Conservation (phyloP, 805 yeast genomes). For the Suhomyces faveliae region DNA sequence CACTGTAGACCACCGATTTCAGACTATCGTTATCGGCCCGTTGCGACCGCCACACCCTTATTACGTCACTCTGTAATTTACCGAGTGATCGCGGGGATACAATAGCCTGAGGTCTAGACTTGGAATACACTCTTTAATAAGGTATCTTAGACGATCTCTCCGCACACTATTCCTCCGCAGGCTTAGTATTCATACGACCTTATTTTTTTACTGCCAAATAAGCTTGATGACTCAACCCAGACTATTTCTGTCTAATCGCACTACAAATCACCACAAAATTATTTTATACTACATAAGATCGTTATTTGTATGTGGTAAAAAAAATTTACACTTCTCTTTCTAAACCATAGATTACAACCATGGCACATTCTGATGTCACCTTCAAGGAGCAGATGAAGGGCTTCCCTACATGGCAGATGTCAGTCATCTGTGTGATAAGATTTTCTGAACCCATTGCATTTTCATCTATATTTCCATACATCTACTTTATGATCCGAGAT, state of each 20-base stretch:
- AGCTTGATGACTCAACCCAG: not conserved
- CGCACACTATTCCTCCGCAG: too few species aligned
- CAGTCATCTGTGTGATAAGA: conserved; percentile 42
- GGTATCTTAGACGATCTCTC: too few species aligned
- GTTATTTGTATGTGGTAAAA: not conserved
- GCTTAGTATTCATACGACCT: not conserved
- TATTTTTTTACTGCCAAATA: not conserved
- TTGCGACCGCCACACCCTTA: not conserved
- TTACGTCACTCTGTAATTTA: conserved; percentile 1
- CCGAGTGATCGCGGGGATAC: not conserved
- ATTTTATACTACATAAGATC: not conserved
- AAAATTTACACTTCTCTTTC: not conserved
- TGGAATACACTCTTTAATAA: too few species aligned
- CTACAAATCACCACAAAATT: not conserved
- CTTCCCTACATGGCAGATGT: conserved; percentile 54
- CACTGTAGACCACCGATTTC: not conserved
- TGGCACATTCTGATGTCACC: conserved; percentile 2
- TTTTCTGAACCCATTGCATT: conserved; percentile 64
- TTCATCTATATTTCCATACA: conserved; percentile 62
- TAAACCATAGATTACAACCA: not conserved
- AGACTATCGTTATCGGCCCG: not conserved
- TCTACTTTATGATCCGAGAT: conserved; percentile 61
- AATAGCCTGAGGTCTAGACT: not conserved
- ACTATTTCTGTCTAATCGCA: not conserved
- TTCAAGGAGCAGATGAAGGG: conserved; percentile 51